Evolutionary conservation across 306 rosid genomes (phyloP), one percentile per base, ranked within the genome.

Genomic region (Cercis canadensis): DNA sequence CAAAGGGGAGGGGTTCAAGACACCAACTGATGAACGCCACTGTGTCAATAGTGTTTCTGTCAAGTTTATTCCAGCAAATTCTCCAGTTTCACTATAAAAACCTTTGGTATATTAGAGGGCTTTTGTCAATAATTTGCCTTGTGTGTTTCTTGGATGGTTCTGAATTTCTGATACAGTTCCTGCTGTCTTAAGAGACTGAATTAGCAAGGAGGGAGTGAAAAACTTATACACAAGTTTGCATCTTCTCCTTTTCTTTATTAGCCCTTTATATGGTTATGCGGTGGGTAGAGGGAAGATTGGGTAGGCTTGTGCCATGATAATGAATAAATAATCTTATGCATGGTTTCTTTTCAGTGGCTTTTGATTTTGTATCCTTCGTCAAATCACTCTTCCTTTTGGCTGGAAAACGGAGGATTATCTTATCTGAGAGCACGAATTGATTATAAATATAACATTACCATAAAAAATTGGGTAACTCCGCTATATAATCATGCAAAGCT

Each of bases 21-120:
- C 89, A 43, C 97, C 96, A 2, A 92, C 85, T 0, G 90, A 92
- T 70, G 96, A 90, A 83, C 96, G 97, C 59, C 98, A 92, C 49
- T 90, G 96, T 57, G 96, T 92, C 59, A 92, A 90, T 52, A 92
- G 98, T 80, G 72, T 92, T 78, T 92, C 96, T 4, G 68, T 90
- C 79, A 90, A 85, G 64, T 89, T 92, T 65, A 57, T 8, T 78
- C 81, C 84, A 0, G 86, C 58, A 41, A 86, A 78, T 62, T 72
- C 89, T 62, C 1, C 70, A 75, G 44, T 78, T 67, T 67, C 81
- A 33, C 41, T 2, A 8, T 81, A 88, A 85, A 73, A 61, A 24
- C 3, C 29, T 24, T 24, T 24, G 29, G 29, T 24, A 24, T 24
- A 24, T 24, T 24, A 24, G 29, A 1, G 29, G 3, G 29, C 29